Evolutionary conservation across 352 stramenopile species (phyloP), one percentile per base, ranked within the genome.

Genomic region (Pythium volutum): DNA sequence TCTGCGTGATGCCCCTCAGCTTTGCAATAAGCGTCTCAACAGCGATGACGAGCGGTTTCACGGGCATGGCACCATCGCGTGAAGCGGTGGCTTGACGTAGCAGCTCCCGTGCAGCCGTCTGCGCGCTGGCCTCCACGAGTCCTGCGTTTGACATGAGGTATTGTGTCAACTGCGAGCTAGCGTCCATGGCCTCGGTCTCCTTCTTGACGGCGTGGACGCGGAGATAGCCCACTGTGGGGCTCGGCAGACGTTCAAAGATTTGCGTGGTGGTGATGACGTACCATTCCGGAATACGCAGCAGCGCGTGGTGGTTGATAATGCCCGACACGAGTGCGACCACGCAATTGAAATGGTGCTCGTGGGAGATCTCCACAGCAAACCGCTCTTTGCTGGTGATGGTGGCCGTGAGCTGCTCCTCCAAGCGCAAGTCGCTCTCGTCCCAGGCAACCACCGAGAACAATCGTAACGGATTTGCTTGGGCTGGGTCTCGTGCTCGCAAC

Each of bases 271-370:
- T 52, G 41, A 88, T 12, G 2, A 84, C 15, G 45, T 79, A 75
- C 80, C 80, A 87, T 34, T 81, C 61, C 0, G 80, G 80, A 0
- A 79, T 60, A 0, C 67, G 75, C 2, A 88, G 55, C 39, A 87
- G 34, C 15, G 76, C 71, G 45, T 88, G 70, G 29, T 87, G 70
- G 39, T 77, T 82, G 38, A 89, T 76, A 10, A 84, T 26, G 9
- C 73, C 64, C 3, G 80, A 88, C 4, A 87, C 64, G 0, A 87
- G 54, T 2, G 59, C 34, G 3, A 87, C 43, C 3, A 78, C 62
- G 4, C 31, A 10, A 18, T 84, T 74, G 3, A 72, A 77, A 7
- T 77, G 50, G 0, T 49, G 38, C 0, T 69, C 15, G 3, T 73
- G 47, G 2, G 76, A 42, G 6, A 88, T 36, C 25, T 88, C 67